These are phyloP conservation scores for Oryza nivara DNA, from an alignment of 176 grass and related monocot species.

Conservation along the genomic window DNA sequence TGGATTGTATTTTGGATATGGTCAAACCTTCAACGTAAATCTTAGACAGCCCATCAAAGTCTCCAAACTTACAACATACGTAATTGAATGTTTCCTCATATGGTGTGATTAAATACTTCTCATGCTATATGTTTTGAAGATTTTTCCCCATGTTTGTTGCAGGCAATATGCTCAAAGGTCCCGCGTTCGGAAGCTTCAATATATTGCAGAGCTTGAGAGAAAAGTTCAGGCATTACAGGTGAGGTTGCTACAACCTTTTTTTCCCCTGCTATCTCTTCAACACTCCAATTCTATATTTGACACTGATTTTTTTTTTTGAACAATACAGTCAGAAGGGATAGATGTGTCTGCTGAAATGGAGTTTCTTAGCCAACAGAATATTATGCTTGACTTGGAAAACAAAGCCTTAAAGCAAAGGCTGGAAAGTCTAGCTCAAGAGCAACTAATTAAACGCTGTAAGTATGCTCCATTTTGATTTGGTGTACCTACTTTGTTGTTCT, in stretches of 20 bases:
- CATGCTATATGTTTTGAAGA: slow-evolving; percentile 5
- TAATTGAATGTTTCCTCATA: neutral
- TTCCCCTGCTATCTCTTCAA: slow-evolving; percentile 6
- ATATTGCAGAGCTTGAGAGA: slow-evolving; percentile 96
- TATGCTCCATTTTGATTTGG: slow-evolving; percentile 1
- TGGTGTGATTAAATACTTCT: neutral
- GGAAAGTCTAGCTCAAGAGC: slow-evolving; percentile 83
- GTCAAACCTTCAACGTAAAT: slow-evolving; percentile 29
- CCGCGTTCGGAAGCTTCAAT: slow-evolving; percentile 92
- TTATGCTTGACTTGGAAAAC: slow-evolving; percentile 95
- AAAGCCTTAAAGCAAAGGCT: slow-evolving; percentile 90
- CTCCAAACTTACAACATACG: neutral
- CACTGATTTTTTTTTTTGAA: slow-evolving; percentile 28
- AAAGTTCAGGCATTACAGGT: slow-evolving; percentile 88
- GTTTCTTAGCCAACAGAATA: slow-evolving; percentile 90
- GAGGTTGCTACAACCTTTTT: slow-evolving; percentile 22
- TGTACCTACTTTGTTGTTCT: neutral
- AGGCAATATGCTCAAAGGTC: slow-evolving; percentile 98
- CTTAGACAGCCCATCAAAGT: neutral
- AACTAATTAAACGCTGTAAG: slow-evolving; percentile 92
- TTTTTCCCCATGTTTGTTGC: neutral
- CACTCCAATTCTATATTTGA: slow-evolving; percentile 14
- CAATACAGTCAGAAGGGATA: slow-evolving; percentile 70
- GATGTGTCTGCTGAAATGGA: slow-evolving; percentile 92
- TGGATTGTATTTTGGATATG: neutral